A percentile compares a stretch with the other conserved stretches of the same genome.
Conservation (phyloP, 306 rosid genomes). For the Trifolium pratense region DNA sequence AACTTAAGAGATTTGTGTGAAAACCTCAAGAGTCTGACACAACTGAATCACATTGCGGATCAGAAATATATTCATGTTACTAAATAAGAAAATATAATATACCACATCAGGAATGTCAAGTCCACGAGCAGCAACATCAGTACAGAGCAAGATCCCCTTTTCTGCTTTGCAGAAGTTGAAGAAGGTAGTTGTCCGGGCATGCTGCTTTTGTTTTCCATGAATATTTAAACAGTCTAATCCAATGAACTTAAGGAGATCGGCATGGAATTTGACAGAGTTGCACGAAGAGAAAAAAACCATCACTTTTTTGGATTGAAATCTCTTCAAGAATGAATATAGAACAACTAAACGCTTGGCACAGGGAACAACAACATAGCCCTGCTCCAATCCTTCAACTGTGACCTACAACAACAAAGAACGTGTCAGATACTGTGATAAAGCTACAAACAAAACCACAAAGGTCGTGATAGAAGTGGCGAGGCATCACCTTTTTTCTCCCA, state of each 20-base stretch:
- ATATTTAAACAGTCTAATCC: slow-evolving; percentile 78
- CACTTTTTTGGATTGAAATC: slow-evolving; percentile 74
- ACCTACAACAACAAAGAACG: slow-evolving; percentile 55
- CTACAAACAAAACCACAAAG: slow-evolving; percentile 23
- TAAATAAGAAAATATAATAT: slow-evolving; percentile 27
- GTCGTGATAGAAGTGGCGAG: not conserved
- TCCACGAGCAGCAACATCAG: slow-evolving; percentile 99
- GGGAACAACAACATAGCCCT: slow-evolving; percentile 92
- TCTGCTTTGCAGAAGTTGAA: slow-evolving; percentile 86
- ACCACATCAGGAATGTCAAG: slow-evolving; percentile 92
- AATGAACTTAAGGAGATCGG: slow-evolving; percentile 77
- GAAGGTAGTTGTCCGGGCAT: slow-evolving; percentile 74
- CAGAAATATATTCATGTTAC: slow-evolving; percentile 25
- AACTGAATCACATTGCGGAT: not conserved
- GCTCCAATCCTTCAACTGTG: slow-evolving; percentile 94
- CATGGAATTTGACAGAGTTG: slow-evolving; percentile 88
- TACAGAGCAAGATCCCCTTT: slow-evolving; percentile 89
- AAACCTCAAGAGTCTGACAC: too few species aligned
- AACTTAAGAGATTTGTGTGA: too few species aligned
- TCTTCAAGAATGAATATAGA: slow-evolving; percentile 82
- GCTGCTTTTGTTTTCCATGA: slow-evolving; percentile 96
- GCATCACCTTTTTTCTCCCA: slow-evolving; percentile 75
- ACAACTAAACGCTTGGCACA: slow-evolving; percentile 79
- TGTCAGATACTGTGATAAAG: slow-evolving; percentile 35
- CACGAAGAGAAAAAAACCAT: slow-evolving; percentile 99